These are phyloP conservation scores for Chlamydomonas applanata DNA, from an alignment of 139 green algal genomes.

Conservation along the genomic window DNA sequence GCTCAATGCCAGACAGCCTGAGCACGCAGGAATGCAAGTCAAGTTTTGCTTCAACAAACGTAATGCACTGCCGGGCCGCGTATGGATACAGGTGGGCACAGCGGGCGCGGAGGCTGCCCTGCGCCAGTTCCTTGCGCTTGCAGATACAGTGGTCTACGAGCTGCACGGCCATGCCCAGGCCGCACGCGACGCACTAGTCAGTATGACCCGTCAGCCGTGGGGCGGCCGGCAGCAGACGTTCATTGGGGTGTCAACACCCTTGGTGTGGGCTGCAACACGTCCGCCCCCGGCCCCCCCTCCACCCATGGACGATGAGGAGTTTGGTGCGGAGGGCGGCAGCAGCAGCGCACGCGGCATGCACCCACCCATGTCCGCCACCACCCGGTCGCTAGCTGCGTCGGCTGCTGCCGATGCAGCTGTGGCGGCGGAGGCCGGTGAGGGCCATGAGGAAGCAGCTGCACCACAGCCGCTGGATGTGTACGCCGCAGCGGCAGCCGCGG, in stretches of 20 bases:
- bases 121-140: conserved; percentile 16
- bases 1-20: too few relatives aligned
- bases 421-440: not conserved
- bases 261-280: conserved; percentile 55
- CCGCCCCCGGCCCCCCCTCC: not conserved
- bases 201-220: conserved; percentile 24
- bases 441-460: not conserved
- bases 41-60: not conserved
- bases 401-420: not conserved
- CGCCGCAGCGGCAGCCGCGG: not conserved
- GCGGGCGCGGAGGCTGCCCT: not conserved
- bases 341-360: too few relatives aligned
- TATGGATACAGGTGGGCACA: not conserved
- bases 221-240: conserved; percentile 38
- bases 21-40: too few relatives aligned
- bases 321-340: too few relatives aligned
- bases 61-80: not conserved
- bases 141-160: conserved; percentile 28
- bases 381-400: not conserved
- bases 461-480: not conserved
- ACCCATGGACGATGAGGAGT: too few relatives aligned
- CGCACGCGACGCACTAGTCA: conserved; percentile 19
- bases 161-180: conserved; percentile 21
- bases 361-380: not conserved
- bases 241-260: conserved; percentile 49